A percentile compares a stretch with the other conserved stretches of the same genome.
Conservation (phyloP, 345 rosid genomes). For the Acer saccharum region DNA sequence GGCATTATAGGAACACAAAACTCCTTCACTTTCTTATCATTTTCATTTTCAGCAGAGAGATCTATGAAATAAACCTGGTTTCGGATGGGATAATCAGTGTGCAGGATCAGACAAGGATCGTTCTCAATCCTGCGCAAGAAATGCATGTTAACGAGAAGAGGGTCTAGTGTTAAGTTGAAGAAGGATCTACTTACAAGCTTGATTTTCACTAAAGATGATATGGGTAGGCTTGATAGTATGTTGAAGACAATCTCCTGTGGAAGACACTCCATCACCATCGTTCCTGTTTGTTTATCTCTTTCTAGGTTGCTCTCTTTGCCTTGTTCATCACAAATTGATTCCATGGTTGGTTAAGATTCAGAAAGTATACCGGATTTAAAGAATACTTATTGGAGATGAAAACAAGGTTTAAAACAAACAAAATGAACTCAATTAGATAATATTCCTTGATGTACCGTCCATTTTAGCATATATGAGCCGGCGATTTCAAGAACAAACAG, state of each 20-base stretch:
- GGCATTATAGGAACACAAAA: conserved; percentile 36
- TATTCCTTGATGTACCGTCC: not conserved
- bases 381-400: not conserved
- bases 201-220: conserved; percentile 40
- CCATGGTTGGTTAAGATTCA: not conserved
- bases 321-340: not conserved
- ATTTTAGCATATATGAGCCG: not conserved
- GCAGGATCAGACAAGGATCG: conserved; percentile 45
- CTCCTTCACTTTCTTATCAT: conserved; percentile 24
- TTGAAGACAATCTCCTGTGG: conserved; percentile 1
- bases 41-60: conserved; percentile 17
- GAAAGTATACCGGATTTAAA: not conserved
- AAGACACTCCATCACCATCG: not conserved
- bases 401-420: not conserved
- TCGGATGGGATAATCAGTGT: conserved; percentile 38
- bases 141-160: conserved; percentile 22
- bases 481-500: not conserved
- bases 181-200: conserved; percentile 41
- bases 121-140: conserved; percentile 12
- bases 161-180: conserved; percentile 34
- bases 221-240: conserved; percentile 39
- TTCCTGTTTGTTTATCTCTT: not conserved
- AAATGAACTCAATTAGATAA: not conserved
- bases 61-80: conserved; percentile 45
- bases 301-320: not conserved